Evolutionary conservation across 1,284 basidiomycete species (phyloP).

Genomic region (Sphagnurus paluster): DNA sequence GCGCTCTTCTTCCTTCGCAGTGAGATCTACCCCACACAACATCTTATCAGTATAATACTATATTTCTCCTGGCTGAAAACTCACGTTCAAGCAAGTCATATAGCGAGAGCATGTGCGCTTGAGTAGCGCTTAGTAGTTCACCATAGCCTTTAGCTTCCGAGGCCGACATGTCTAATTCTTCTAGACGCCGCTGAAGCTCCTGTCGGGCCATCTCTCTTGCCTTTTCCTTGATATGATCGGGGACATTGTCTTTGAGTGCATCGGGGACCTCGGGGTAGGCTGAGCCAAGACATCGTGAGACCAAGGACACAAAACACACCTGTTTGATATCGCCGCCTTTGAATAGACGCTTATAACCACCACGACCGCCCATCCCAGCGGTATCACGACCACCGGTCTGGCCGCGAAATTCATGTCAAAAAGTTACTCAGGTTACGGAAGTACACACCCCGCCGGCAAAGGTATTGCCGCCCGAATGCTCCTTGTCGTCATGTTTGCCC

Average conservation of each 20-base stretch:
- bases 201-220: conserved; percentile 65
- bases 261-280: conserved; percentile 44
- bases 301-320: conserved; percentile 25
- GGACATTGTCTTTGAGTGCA: conserved; percentile 54
- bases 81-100: conserved; percentile 61
- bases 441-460: conserved; percentile 60
- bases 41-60: not conserved
- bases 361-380: conserved; percentile 62
- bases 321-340: conserved; percentile 66
- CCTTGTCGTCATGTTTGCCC: conserved; percentile 59
- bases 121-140: conserved; percentile 49
- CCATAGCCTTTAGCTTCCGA: conserved; percentile 59
- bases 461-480: conserved; percentile 60
- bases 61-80: conserved; percentile 19
- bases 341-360: conserved; percentile 66
- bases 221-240: conserved; percentile 58
- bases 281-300: not conserved
- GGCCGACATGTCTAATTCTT: conserved; percentile 60
- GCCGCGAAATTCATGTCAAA: not conserved
- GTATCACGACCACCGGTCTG: conserved; percentile 69
- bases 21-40: conserved; percentile 43
- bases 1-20: conserved; percentile 66
- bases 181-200: conserved; percentile 56
- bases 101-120: conserved; percentile 57
- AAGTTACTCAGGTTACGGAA: not conserved